A percentile compares a stretch with the other conserved stretches of the same genome.
Evolutionary conservation across 2,329 filamentous ascomycete species (phyloP).

Genomic region (Dactylellina drechsleri): DNA sequence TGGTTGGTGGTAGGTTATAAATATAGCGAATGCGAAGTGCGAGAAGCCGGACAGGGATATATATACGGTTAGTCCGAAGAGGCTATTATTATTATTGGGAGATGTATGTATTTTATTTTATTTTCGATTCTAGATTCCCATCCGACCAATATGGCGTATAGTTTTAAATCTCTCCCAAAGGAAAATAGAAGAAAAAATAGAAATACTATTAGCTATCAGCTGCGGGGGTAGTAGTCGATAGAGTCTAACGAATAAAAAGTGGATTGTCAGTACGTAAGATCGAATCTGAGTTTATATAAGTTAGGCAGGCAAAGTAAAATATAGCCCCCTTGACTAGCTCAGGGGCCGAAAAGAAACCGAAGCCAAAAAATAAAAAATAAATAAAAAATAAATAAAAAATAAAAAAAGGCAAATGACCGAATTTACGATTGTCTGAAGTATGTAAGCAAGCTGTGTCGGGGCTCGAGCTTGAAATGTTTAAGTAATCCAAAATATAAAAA

Average conservation of each 20-base stretch:
- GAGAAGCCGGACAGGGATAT: constrained; percentile 26
- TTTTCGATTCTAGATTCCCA: too few species aligned
- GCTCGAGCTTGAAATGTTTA: constrained; percentile 9
- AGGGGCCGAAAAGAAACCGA: constrained; percentile 1
- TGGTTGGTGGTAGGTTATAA: constrained; percentile 25
- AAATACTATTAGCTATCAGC: too few species aligned
- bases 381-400: constrained; percentile 5
- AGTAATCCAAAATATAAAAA: constrained; percentile 7
- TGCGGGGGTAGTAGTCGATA: neutral
- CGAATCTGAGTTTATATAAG: neutral
- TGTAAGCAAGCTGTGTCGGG: neutral
- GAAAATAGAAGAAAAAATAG: too few species aligned
- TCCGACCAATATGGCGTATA: too few species aligned
- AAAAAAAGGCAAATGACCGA: constrained; percentile 1
- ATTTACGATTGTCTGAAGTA: neutral
- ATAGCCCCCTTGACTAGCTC: neutral
- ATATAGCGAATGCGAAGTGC: constrained; percentile 47
- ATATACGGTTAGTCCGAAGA: neutral
- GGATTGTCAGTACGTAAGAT: too few species aligned
- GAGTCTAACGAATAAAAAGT: neutral
- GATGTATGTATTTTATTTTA: neutral
- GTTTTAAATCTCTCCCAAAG: neutral
- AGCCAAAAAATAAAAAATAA: constrained; percentile 13
- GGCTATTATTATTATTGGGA: neutral
- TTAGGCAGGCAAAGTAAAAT: constrained; percentile 22